Base-by-base conservation (phyloP, 2,329 filamentous ascomycete species). In the Chalaropsis ovoidea region DNA sequence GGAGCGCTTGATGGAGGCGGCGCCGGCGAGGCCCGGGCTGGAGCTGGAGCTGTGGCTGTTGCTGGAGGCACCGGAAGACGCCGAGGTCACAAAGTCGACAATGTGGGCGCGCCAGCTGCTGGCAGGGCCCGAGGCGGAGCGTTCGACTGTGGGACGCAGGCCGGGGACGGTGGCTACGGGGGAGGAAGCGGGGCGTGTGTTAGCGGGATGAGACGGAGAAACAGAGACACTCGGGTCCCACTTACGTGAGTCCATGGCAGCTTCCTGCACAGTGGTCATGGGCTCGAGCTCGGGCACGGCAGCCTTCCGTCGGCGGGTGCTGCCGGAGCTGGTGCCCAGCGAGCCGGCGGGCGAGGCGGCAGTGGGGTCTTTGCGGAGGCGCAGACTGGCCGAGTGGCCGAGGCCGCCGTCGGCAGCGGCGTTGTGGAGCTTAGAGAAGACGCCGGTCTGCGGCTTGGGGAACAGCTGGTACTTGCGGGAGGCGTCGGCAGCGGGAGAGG, bases 191-290 rank as follows among this genome's bases (percentile, higher is more conserved):
- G 47, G 47, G 11, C 19, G 19, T n/a, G 19, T 69, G 47, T 64
- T 62, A 65, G 54, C 13, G 19, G 19, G 15, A 19, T 7, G 24
- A 13, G 24, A 58, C 13, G 15, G 49, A n/a, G 17, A 39, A 10
- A 4, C 5, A 10, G 54, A n/a, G 27, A 49, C 4, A 61, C 6
- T 4, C 54, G 11, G 19, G 19, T 7, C 5, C 35, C 24, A 60
- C 85, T 77, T 77, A 88, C 86, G 86, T 70, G 86, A 88, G 74
- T 88, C 86, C 84, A 88, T 87, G 63, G 83, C 74, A 61, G 81
- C 75, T 71, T 87, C 85, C 69, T 87, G 84, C 15, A 87, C 85
- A 1, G 85, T 87, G 4, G 84, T 86, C 84, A 87, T 86, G 42
- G 83, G 83, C 1, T 83, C 85, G 61, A 86, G 73, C 68, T 88